Percentiles rank a stretch among this genome's conserved stretches.
phyloP scores from a whole-genome alignment of 129 eudicot genomes.

The Logfia minima region DNA sequence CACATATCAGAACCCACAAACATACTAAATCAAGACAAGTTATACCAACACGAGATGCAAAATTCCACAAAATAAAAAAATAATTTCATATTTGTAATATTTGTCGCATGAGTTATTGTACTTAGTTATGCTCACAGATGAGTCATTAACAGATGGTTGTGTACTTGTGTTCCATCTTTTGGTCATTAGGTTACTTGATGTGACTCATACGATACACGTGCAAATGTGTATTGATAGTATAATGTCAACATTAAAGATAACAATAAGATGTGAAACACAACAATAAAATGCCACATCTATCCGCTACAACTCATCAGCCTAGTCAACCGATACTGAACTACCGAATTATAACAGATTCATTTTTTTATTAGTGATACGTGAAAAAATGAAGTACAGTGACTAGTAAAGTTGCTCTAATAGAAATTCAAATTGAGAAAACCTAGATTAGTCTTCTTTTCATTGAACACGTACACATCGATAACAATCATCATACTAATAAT shows the following conservation, averaged over 20 bases:
- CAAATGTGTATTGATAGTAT: neutral
- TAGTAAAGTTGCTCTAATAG: neutral
- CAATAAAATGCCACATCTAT: neutral
- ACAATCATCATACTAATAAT: too few species aligned
- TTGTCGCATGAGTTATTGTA: neutral
- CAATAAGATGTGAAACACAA: too few species aligned
- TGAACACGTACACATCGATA: neutral
- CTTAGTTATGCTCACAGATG: neutral
- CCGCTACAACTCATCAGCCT: neutral
- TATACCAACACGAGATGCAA: too few species aligned
- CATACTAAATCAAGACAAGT: neutral
- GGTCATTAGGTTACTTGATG: neutral
- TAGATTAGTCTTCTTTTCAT: neutral
- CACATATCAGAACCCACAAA: neutral
- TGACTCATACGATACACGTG: neutral
- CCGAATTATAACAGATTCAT: neutral
- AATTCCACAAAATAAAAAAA: too few species aligned
- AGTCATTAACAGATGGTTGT: neutral
- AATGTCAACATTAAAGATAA: neutral
- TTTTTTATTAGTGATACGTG: neutral
- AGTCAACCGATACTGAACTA: neutral
- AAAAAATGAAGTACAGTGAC: neutral
- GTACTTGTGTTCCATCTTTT: neutral
- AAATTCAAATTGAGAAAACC: conserved; percentile 11
- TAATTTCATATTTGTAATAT: too few species aligned